Percentiles rank a stretch among this genome's conserved stretches.
Conservation (phyloP, 106 monocot genomes). For the Dioscorea zingiberensis region DNA sequence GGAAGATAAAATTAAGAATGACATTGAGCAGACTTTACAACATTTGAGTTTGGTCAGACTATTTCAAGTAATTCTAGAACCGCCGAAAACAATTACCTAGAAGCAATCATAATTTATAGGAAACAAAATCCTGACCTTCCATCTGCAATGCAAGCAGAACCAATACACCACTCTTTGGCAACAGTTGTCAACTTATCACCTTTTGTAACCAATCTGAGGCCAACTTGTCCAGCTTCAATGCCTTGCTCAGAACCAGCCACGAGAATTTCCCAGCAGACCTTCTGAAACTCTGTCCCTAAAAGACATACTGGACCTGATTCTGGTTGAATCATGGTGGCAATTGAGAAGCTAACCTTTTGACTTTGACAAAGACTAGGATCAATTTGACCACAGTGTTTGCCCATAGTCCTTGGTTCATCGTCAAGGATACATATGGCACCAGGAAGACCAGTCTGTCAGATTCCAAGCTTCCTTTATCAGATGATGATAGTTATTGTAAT, state of each 20-base stretch:
- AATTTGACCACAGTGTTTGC: constrained; percentile 79
- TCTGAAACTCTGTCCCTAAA: constrained; percentile 88
- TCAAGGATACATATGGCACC: constrained; percentile 90
- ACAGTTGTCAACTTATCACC: constrained; percentile 81
- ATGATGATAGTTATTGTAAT: no score
- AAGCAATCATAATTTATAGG: no score
- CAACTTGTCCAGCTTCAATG: constrained; percentile 98
- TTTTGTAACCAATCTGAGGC: constrained; percentile 79
- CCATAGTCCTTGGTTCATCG: constrained; percentile 78
- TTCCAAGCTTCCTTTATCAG: background rate
- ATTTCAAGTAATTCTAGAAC: no score
- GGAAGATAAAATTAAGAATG: background rate
- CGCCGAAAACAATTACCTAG: no score
- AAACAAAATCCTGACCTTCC: constrained; percentile 52
- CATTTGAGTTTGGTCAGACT: no score
- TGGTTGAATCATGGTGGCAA: constrained; percentile 85
- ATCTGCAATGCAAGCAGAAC: constrained; percentile 86
- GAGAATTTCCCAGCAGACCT: constrained; percentile 88
- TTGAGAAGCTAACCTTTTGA: constrained; percentile 60
- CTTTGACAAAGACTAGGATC: constrained; percentile 60
- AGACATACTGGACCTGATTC: constrained; percentile 97
- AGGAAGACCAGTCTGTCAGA: constrained; percentile 64
- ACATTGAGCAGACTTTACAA: no score
- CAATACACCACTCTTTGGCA: constrained; percentile 94
- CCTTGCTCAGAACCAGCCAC: constrained; percentile 98